Evolutionary conservation across 176 grass and related monocot species (phyloP).

Genomic region (Aechmea fasciata): DNA sequence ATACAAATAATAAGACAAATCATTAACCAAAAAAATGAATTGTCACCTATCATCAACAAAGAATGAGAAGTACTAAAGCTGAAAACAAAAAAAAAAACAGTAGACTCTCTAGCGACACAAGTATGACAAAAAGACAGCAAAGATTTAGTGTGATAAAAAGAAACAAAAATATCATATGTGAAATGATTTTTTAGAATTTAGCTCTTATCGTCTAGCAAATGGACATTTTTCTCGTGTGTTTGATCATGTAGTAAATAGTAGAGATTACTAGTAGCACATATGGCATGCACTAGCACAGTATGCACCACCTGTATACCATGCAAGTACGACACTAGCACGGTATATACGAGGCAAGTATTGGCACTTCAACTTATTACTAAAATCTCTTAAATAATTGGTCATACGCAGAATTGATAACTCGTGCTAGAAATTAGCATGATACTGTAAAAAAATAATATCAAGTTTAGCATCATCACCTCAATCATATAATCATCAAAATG

Average conservation of each 20-base stretch:
- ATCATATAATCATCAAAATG: neutral
- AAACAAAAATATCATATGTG: neutral
- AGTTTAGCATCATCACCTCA: neutral
- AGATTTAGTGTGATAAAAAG: neutral
- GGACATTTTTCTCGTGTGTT: too few relatives aligned
- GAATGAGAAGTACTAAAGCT: neutral
- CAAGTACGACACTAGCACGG: too few relatives aligned
- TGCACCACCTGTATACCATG: too few relatives aligned
- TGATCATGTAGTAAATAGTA: too few relatives aligned
- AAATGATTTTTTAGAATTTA: too few relatives aligned
- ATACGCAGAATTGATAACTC: too few relatives aligned
- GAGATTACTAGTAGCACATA: too few relatives aligned
- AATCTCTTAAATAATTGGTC: neutral
- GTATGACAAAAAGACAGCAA: neutral
- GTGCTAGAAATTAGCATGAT: too few relatives aligned
- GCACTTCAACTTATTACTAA: neutral
- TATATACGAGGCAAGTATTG: too few relatives aligned
- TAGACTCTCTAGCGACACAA: neutral
- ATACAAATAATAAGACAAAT: slow-evolving; percentile 10
- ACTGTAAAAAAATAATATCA: too few relatives aligned
- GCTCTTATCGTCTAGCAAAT: too few relatives aligned
- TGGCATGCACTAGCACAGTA: too few relatives aligned
- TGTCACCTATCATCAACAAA: neutral
- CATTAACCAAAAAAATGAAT: neutral
- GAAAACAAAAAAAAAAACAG: neutral